phyloP scores from a whole-genome alignment of 176 grass and related monocot genomes.

The Microstegium vimineum region DNA sequence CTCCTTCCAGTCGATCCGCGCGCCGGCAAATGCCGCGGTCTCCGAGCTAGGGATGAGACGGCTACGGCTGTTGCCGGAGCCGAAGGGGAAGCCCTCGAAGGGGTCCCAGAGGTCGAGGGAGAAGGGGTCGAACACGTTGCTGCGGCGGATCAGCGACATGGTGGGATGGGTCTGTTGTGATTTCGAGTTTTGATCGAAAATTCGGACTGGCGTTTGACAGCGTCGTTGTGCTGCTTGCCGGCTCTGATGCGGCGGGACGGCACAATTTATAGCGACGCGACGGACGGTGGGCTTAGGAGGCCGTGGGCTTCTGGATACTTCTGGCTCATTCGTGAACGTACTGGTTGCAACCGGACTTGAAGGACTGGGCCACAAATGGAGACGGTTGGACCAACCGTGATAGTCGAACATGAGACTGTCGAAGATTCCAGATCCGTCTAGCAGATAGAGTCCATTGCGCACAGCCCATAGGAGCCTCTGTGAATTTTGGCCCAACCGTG shows the following conservation, averaged over 20 bases:
- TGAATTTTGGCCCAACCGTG: neutral
- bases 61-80: no score
- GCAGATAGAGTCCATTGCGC: no score
- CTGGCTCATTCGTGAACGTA: neutral
- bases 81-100: no score
- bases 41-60: no score
- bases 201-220: neutral
- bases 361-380: neutral
- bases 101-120: slow-evolving; percentile 44
- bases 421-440: neutral
- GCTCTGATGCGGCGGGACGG: neutral
- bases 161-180: neutral
- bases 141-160: no score
- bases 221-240: neutral
- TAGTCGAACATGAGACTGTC: neutral
- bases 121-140: slow-evolving; percentile 60
- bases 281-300: neutral
- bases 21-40: slow-evolving; percentile 23
- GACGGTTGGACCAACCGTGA: neutral
- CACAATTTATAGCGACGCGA: neutral
- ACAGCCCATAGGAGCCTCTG: neutral
- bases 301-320: neutral
- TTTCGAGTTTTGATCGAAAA: neutral
- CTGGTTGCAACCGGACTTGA: neutral
- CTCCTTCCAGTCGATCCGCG: slow-evolving; percentile 63